Evolutionary conservation across 2,329 filamentous ascomycete genomes (phyloP).

Genomic region (Trichoderma pleuroti): DNA sequence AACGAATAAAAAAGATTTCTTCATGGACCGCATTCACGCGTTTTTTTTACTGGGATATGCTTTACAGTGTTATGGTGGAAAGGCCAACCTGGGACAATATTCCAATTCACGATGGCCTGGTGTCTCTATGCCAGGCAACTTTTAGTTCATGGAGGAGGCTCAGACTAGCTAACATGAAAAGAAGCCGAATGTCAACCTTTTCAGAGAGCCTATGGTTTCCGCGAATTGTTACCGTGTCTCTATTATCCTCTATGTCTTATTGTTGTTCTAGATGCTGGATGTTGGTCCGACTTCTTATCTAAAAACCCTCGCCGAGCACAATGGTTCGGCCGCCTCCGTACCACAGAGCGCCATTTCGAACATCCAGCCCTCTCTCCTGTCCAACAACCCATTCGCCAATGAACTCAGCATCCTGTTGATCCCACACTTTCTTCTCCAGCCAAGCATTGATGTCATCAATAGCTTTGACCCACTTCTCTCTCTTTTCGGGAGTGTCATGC

Average conservation of each 20-base stretch:
- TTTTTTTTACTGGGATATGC: constrained; percentile 8
- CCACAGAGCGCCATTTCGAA: constrained; percentile 73
- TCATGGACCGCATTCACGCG: constrained; percentile 15
- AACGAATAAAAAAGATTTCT: constrained; percentile 37
- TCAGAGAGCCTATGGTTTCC: not conserved
- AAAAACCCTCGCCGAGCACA: constrained; percentile 59
- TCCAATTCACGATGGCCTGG: constrained; percentile 6
- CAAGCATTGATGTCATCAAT: constrained; percentile 76
- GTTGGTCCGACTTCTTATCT: constrained; percentile 18
- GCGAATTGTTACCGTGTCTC: not conserved
- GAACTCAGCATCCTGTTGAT: constrained; percentile 41
- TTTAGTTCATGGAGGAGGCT: not conserved
- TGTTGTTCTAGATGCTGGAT: not conserved
- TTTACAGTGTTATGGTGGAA: constrained; percentile 7
- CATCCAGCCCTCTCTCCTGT: constrained; percentile 75
- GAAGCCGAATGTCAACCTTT: not conserved
- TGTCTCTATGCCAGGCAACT: constrained; percentile 5
- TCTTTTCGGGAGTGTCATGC: constrained; percentile 54
- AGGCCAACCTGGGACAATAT: not conserved
- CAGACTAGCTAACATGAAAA: constrained; percentile 11
- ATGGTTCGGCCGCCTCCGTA: constrained; percentile 80
- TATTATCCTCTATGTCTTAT: not conserved
- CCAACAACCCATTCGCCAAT: constrained; percentile 82
- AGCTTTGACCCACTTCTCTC: constrained; percentile 61
- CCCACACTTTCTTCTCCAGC: constrained; percentile 70